Evolutionary conservation across 2,329 filamentous ascomycete species (phyloP), one percentile per base, ranked within the genome.

Genomic region (Aurifilum marmelostoma): DNA sequence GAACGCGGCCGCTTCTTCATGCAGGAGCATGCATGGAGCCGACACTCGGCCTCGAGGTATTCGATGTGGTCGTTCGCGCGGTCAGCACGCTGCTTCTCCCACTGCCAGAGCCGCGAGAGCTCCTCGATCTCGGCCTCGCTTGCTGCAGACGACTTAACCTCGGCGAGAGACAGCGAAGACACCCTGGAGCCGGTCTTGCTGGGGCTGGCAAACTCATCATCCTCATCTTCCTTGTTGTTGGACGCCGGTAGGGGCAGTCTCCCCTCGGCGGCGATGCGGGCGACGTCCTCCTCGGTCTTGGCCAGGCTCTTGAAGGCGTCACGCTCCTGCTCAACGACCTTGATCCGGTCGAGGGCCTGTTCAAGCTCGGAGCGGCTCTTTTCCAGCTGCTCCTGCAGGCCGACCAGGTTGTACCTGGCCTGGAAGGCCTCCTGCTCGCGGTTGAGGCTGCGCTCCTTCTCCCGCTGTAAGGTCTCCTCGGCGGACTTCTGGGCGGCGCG

Each of bases 31-130:
- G 86, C 88, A 61, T 86, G 84, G 72, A 94, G 85, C 63, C 88
- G 84, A 77, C 91, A 93, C 77, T 95, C 92, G 67, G 91, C 86
- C 75, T 92, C 88, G 76, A 94, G 83, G 78, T 93, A 94, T 41
- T 94, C 90, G 62, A 93, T 84, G 75, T 91, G 87, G 70, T 93
- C 91, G 72, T 91, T 84, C 0, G 91, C 90, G 9, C 90, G 86
- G 71, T 91, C 85, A 12, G 91, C 89, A 67, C 90, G 84, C 75
- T 87, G 85, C 80, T 86, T 81, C 78, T 80, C 87, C 85, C 86
- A 89, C 68, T 84, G 80, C 75, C 86, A 82, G 66, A 86, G 79
- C 7, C 80, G 80, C 0, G 80, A 81, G 54, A 89, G 79, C 73
- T 88, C 85, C 59, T 89, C 86, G 43, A 89, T 84, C 73, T 89